Conservation (phyloP, 2,329 filamentous ascomycete genomes). For the Fusarium clavum region DNA sequence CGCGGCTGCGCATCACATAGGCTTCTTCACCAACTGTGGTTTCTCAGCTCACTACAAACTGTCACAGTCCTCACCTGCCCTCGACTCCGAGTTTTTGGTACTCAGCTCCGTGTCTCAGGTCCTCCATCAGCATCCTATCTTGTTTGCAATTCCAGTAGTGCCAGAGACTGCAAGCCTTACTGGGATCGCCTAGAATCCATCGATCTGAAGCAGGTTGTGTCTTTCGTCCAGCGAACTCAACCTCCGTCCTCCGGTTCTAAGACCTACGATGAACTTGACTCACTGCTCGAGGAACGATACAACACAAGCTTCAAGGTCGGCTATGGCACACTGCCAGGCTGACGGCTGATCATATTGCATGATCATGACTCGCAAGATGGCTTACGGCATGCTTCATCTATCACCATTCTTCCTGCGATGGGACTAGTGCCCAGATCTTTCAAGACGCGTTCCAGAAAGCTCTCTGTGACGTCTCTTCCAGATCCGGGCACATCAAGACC, state of each 20-base stretch:
- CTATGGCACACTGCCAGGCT: neutral
- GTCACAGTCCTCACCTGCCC: neutral
- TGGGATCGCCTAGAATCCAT: conserved; percentile 1
- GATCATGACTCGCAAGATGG: neutral
- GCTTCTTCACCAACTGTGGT: conserved; percentile 13
- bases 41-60: conserved; percentile 5
- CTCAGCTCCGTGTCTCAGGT: neutral
- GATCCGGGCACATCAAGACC: rapidly evolving
- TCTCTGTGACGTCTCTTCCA: neutral
- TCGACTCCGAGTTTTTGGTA: neutral
- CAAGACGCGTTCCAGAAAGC: conserved; percentile 5
- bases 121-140: neutral
- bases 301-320: conserved; percentile 4
- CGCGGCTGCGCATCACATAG: neutral
- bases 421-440: neutral
- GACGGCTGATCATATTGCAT: neutral
- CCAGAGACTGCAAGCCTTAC: neutral
- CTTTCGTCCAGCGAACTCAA: neutral
- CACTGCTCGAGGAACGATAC: conserved; percentile 3
- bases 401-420: conserved; percentile 4
- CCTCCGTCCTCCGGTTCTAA: neutral
- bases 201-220: neutral
- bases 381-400: neutral
- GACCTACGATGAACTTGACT: neutral
- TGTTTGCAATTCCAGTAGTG: neutral